These are phyloP conservation scores for Cylindrodendrum hubeiense DNA, from an alignment of 2,329 filamentous ascomycete species.

Conservation along the genomic window DNA sequence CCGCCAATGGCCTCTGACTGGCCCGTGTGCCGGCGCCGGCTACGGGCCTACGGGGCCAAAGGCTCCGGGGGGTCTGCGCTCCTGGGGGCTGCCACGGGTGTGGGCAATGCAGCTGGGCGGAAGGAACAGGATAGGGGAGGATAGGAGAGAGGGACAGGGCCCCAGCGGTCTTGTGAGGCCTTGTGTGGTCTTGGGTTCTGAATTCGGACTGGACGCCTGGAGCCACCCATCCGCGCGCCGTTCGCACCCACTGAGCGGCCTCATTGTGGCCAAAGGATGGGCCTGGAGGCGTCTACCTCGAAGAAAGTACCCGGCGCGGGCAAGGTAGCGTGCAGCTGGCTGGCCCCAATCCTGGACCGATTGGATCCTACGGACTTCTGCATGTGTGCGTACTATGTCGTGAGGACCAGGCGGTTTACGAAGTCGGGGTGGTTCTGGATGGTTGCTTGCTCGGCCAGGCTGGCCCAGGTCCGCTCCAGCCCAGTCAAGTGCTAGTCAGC, in stretches of 20 bases:
- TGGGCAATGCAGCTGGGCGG: not conserved
- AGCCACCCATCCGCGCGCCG: conserved; percentile 12
- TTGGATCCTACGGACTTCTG: conserved; percentile 5
- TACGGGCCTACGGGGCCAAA: conserved; percentile 17
- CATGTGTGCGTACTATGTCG: not conserved
- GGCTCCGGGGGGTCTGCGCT: conserved; percentile 15
- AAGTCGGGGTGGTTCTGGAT: not conserved
- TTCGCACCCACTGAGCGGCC: conserved; percentile 5
- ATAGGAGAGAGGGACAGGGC: conserved; percentile 4
- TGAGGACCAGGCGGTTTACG: not conserved
- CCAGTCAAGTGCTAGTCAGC: conserved; percentile 15
- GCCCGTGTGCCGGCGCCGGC: conserved; percentile 22
- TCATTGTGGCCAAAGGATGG: not conserved
- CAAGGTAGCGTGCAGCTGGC: conserved; percentile 5
- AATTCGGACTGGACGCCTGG: conserved; percentile 11
- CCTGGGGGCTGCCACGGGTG: not conserved
- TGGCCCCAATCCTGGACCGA: conserved; percentile 9
- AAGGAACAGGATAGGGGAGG: conserved; percentile 4
- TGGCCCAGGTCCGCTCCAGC: conserved; percentile 3
- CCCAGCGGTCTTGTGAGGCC: conserved; percentile 8
- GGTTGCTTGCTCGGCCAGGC: conserved; percentile 9
- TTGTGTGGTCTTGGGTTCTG: conserved; percentile 9
- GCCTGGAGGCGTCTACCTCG: conserved; percentile 4
- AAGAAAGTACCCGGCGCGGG: not conserved
- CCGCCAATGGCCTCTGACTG: conserved; percentile 27